These are phyloP conservation scores for Thielaviopsis ethacetica DNA, from an alignment of 2,329 filamentous ascomycete species.

Conservation along the genomic window DNA sequence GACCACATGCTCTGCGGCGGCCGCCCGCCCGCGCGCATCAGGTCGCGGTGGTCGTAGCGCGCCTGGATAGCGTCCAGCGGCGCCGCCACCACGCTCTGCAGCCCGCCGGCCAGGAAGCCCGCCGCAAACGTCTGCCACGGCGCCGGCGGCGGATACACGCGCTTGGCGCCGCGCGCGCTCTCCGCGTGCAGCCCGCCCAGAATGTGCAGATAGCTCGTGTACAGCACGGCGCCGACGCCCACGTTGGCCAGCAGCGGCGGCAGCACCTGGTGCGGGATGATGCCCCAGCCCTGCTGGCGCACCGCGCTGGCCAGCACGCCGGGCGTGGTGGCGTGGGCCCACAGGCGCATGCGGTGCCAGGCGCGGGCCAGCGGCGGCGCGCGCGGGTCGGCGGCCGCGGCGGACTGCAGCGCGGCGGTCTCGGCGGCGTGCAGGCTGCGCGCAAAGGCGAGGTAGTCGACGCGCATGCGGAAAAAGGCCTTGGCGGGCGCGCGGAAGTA, in stretches of 20 bases:
- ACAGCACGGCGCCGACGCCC: slow-evolving; percentile 56
- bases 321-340: slow-evolving; percentile 49
- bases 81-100: slow-evolving; percentile 57
- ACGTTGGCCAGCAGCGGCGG: slow-evolving; percentile 62
- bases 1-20: slow-evolving; percentile 51
- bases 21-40: slow-evolving; percentile 18
- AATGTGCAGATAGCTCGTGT: slow-evolving; percentile 59
- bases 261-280: slow-evolving; percentile 61
- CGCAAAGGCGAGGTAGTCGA: slow-evolving; percentile 59
- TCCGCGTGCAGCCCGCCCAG: slow-evolving; percentile 51
- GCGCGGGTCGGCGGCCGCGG: neutral
- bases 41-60: slow-evolving; percentile 44
- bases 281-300: slow-evolving; percentile 52
- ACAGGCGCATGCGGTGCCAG: slow-evolving; percentile 25
- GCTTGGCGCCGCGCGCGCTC: slow-evolving; percentile 36
- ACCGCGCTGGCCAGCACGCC: slow-evolving; percentile 53
- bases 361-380: neutral
- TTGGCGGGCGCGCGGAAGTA: slow-evolving; percentile 87
- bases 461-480: slow-evolving; percentile 77
- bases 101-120: slow-evolving; percentile 48
- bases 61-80: slow-evolving; percentile 63
- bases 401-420: slow-evolving; percentile 18
- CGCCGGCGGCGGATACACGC: slow-evolving; percentile 54
- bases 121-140: slow-evolving; percentile 49
- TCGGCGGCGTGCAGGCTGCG: slow-evolving; percentile 17